Base-by-base conservation (phyloP, 2,329 filamentous ascomycete genomes). In the Ceratocystis cacaofunesta region DNA sequence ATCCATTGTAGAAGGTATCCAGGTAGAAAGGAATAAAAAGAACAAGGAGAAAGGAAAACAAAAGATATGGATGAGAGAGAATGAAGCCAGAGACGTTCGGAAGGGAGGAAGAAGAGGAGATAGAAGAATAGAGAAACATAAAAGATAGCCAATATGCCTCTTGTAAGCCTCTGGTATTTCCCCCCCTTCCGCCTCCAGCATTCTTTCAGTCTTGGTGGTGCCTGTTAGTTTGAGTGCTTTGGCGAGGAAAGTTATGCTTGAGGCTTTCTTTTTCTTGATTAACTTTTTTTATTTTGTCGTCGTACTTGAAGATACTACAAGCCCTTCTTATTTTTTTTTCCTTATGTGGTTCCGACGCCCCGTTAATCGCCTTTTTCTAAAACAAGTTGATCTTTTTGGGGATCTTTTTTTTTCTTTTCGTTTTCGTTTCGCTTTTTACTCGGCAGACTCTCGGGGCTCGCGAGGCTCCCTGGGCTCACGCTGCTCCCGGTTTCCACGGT, bases 401-500 rank as follows among this genome's bases (percentile, higher is more conserved):
- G n/a, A 57, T 41, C 36, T 32, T 55, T 63, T 63, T 22, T 57
- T 36, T 63, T 55, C 36, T 32, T 61, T 61, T 62, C n/a, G 7
- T 58, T 30, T 60, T 30, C 5, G 19, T 32, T 41, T 52, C 41
- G 70, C 68, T 17, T 63, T 70, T 68, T 76, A 76, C 69, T 76
- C 74, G 48, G 70, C 68, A 65, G 74, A 69, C 67, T 73, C 71
- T 32, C 65, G 68, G 22, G 67, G 63, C 64, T 69, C 68, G 32
- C 62, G 63, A 32, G 66, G 61, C 63, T 65, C 66, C 63, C 64
- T 52, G 30, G 63, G 62, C 52, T 67, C 64, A 22, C 64, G 68
- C 65, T 72, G 72, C 68, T 77, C 76, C 63, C 70, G 71, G 73
- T 71, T 78, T 75, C 67, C 73, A 70, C 60, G 76, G 77, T 72